Base-by-base conservation (phyloP, 305 asterid species). In the Petunia hybrid region DNA sequence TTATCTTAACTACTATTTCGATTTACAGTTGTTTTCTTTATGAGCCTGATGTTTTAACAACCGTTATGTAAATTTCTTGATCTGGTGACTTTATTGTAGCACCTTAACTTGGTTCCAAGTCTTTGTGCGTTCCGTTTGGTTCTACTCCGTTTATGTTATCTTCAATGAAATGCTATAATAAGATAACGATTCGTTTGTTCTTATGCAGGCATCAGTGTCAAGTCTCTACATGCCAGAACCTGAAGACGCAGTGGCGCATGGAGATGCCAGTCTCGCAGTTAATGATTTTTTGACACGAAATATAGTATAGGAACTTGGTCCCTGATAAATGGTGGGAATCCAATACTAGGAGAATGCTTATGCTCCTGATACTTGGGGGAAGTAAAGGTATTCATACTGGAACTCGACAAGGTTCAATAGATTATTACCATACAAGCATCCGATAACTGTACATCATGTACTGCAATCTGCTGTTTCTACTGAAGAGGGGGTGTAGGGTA, bases 191-290 rank as follows among this genome's bases (percentile, higher is more conserved):
- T 80, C 51, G 48, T 43, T 51, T 75, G 73, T 43, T 71, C 84
- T 36, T 79, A 78, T 77, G 77, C 88, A 97, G 99, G 91, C 90
- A 82, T 91, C 98, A 67, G 89, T 84, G 77, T 83, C 91, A 42
- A 94, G 84, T 84, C 94, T 96, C 38, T 93, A 48, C 86, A 93
- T 96, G 97, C 98, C 99, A 4, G 99, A 94, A 70, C 98, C 98
- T 65, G 99, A 96, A 81, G 99, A 96, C 80, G 99, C 98, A 7
- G 98, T 96, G 36, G 80, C 98, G 8, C 99, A 97, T 79, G 99
- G 99, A 78, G 99, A 97, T 89, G 92, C 98, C 71, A 91, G 79
- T 83, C 98, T 97, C 42, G 99, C 98, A 31, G 98, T 93, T 48
- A 87, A 92, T 76, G 97, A 97, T 86, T 97, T 97, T 82, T 86